Base-by-base conservation (phyloP, 768 basidiomycete species). In the Favolaschia claudopus region DNA sequence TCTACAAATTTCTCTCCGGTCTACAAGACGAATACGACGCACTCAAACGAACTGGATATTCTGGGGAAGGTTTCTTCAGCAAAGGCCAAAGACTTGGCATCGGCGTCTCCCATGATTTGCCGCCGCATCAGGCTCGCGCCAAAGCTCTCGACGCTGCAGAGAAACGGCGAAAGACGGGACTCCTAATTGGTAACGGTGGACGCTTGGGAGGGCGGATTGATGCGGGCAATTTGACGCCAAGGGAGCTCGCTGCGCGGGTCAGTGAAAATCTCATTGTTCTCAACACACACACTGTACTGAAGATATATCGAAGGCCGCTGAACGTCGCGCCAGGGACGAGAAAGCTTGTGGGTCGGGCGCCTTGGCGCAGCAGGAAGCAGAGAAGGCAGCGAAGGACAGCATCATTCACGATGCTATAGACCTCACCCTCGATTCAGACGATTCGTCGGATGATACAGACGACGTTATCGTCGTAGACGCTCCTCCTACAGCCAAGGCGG, bases 21-120 rank as follows among this genome's bases (percentile, higher is more conserved):
- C 79, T 96, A 3, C 89, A 95, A 68, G 89, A 94, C 53, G 96
- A 97, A 75, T 95, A 89, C 65, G 90, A 92, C 36, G 86, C 81
- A 3, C 80, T 97, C 7, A 86, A 88, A 64, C 80, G 86, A 19
- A 87, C 86, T 14, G 96, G 95, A 0, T 98, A 95, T 72, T 79
- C 89, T 6, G 95, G 96, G 14, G 95, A 97, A 73, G 96, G 95
- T 3, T 98, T 97, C 82, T 87, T 87, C 71, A 80, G 89, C 24
- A 76, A 81, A n/a, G 96, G 96, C 1, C 78, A 78, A 13, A 77
- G 88, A 24, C 70, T 98, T 0, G 93, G 94, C n/a, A 66, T 67
- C 7, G 83, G 85, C 29, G 74, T 88, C 19, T 87, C 88, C 2
- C 92, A 90, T 65, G 79, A 92, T 69, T 68, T 91, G 0, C 85